Evolutionary conservation across 768 basidiomycete species (phyloP), one percentile per base, ranked within the genome.

Genomic region (Boletus insuetus): DNA sequence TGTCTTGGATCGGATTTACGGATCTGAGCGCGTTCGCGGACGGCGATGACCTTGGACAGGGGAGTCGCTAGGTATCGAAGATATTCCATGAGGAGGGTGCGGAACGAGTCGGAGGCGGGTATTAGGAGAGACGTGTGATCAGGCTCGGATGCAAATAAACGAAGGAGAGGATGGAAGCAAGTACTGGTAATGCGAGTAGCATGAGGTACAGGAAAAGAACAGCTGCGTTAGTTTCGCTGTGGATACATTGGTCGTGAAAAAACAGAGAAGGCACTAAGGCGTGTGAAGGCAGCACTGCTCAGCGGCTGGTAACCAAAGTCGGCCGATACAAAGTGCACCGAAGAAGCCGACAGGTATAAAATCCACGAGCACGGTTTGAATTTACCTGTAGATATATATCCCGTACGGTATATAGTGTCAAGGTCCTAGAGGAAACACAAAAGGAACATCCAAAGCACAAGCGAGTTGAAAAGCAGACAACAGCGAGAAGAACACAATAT

Each of bases 21-120:
- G 55, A 58, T 51, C 49, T 41, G 49, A n/a, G 2, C 48, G 24
- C 52, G 64, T 63, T 46, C 54, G 45, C 65, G 64, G 13, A 66
- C 47, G 44, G 63, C 59, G 52, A 66, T 22, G 41, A 66, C 64
- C 57, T 55, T 66, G 49, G 64, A 51, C 17, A 64, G 62, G 48
- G 40, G 13, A 13, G 47, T 42, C 0, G 65, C 22, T 22, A 67
- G 53, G 9, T 55, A 57, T 5, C 62, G 62, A 20, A 67, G 65
- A 14, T 64, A 67, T 14, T 67, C 58, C 64, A 65, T 65, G 48
- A 13, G 22, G 26, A 20, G 8, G 42, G 39, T 29, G 45, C 39
- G 2, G 39, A 49, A 53, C 14, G 38, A 7, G n/a, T 38, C 32
- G 31, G 45, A 8, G 19, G 13, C 6, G 24, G 14, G 45, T 20